Evolutionary conservation across 2,329 filamentous ascomycete species (phyloP).

Genomic region (Penicillium sp.): DNA sequence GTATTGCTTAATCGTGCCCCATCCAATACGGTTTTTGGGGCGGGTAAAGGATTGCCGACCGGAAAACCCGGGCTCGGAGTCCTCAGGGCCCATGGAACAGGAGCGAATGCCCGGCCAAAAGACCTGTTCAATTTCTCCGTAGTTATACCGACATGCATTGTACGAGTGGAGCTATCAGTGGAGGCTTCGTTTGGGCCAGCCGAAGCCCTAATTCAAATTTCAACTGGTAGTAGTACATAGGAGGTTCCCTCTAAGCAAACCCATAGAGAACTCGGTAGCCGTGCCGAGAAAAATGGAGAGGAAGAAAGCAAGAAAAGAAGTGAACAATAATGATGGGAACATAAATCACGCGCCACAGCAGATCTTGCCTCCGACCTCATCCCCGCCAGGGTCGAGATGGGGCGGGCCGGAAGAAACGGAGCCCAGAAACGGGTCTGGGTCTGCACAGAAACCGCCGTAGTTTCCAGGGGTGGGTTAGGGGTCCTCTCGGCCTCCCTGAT

Average conservation of each 20-base stretch:
- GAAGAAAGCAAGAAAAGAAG: background rate
- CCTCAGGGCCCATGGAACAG: conserved; percentile 14
- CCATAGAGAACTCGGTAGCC: background rate
- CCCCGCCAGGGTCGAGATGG: conserved; percentile 18
- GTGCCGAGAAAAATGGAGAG: background rate
- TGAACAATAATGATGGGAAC: background rate
- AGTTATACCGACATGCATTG: conserved; percentile 19
- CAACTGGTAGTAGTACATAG: conserved; percentile 8
- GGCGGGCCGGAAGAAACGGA: conserved; percentile 24
- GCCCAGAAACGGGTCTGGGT: conserved; percentile 17
- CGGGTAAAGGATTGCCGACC: conserved; percentile 12
- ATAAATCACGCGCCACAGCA: background rate
- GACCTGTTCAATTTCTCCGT: conserved; percentile 7
- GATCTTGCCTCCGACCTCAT: conserved; percentile 18
- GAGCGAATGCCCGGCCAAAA: background rate
- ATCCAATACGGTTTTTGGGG: background rate
- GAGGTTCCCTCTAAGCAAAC: too few species aligned
- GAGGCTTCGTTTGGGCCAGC: conserved; percentile 17
- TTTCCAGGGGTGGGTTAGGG: conserved; percentile 20
- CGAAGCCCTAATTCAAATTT: conserved; percentile 23
- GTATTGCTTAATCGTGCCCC: background rate
- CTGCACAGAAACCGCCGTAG: conserved; percentile 19
- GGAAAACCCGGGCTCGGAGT: background rate
- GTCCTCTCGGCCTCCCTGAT: conserved; percentile 4
- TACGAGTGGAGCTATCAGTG: conserved; percentile 6